phyloP scores from a whole-genome alignment of 306 rosid genomes.

The Gastrolobium bilobum region DNA sequence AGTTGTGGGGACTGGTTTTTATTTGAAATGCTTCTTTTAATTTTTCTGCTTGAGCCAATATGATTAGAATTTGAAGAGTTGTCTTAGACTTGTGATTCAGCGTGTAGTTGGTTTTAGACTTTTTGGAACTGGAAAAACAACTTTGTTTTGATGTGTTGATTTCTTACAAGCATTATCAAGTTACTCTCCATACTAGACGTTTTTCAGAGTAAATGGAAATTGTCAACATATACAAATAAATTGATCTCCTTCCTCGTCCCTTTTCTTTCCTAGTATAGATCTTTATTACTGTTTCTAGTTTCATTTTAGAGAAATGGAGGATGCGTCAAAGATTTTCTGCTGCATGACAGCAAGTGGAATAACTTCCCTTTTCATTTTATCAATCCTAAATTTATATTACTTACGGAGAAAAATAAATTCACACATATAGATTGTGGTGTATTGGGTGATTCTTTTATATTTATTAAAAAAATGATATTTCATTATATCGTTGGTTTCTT shows the following conservation, averaged over 20 bases:
- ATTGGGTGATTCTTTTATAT: slow-evolving; percentile 12
- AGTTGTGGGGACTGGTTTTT: neutral
- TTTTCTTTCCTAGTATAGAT: slow-evolving; percentile 20
- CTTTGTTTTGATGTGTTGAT: slow-evolving; percentile 20
- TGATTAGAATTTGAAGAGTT: slow-evolving; percentile 25
- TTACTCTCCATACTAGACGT: neutral
- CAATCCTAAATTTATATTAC: slow-evolving; percentile 29
- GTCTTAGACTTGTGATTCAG: neutral
- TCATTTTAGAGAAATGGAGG: slow-evolving; percentile 28
- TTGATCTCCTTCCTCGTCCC: slow-evolving; percentile 28
- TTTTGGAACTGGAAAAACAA: slow-evolving; percentile 30
- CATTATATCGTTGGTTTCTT: slow-evolving; percentile 45
- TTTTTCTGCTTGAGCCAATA: slow-evolving; percentile 9
- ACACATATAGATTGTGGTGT: slow-evolving; percentile 15
- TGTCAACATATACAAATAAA: slow-evolving; percentile 30
- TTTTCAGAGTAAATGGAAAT: slow-evolving; percentile 26
- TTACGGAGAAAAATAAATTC: slow-evolving; percentile 23
- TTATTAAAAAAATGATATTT: slow-evolving; percentile 8
- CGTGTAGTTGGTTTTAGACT: slow-evolving; percentile 42
- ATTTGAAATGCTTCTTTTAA: neutral
- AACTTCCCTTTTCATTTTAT: neutral
- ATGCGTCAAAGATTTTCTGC: slow-evolving; percentile 23
- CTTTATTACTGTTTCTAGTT: slow-evolving; percentile 17
- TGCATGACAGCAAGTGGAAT: slow-evolving; percentile 13
- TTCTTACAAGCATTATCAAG: neutral